Conservation (phyloP, 139 green algal genomes). For the Tetraselmis striata region DNA sequence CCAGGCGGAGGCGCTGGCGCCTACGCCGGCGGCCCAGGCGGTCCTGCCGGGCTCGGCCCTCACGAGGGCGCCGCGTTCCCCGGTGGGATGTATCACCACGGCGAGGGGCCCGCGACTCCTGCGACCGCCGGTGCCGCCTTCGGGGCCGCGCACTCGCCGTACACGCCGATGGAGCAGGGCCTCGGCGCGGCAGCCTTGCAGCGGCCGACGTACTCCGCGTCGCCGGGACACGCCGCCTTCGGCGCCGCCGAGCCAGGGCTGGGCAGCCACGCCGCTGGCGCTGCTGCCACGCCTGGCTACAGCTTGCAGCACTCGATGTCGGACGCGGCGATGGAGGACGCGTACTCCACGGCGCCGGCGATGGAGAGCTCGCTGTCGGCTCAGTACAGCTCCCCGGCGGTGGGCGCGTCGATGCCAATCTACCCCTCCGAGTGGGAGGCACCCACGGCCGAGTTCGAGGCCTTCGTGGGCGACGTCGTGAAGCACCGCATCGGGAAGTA, state of each 20-base stretch:
- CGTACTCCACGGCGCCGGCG: neutral
- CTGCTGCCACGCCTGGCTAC: no score
- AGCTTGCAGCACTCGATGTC: no score
- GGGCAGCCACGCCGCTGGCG: no score
- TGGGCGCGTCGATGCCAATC: neutral
- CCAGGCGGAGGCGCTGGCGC: no score
- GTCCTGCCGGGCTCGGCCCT: no score
- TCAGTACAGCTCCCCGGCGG: neutral
- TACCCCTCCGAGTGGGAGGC: conserved; percentile 42
- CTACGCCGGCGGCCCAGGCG: no score
- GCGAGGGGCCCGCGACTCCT: no score
- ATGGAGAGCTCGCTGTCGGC: neutral
- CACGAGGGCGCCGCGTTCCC: no score
- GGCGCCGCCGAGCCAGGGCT: no score
- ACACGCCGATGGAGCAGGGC: neutral
- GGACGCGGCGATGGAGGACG: neutral
- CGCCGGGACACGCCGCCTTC: neutral
- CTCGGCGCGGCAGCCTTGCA: neutral
- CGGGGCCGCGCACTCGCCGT: neutral
- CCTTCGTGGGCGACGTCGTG: conserved; percentile 59
- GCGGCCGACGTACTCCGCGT: neutral
- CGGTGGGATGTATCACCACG: no score
- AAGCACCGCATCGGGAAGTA: conserved; percentile 61
- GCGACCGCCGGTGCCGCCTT: no score
- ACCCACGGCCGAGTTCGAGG: conserved; percentile 50